Percentiles rank a stretch among this genome's conserved stretches.
These are phyloP conservation scores for Solanum chiquidenum DNA, from an alignment of 257 asterid species.

Conservation along the genomic window DNA sequence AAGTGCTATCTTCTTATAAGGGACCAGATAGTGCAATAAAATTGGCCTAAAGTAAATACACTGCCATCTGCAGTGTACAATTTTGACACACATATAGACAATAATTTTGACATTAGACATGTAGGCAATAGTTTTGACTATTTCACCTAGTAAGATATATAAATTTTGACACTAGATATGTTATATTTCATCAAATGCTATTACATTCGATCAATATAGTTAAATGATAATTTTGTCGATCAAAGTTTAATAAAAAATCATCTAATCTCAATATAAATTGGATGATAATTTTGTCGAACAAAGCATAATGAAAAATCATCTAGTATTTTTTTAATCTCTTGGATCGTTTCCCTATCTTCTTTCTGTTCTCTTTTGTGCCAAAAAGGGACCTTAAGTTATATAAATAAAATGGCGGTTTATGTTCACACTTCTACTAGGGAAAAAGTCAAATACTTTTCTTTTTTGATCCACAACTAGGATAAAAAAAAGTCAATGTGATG, in stretches of 20 bases:
- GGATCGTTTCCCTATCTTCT: no score
- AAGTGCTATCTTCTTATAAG: not conserved
- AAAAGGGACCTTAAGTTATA: not conserved
- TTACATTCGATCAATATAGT: not conserved
- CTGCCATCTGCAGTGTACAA: not conserved
- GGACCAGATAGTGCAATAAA: not conserved
- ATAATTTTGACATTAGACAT: not conserved
- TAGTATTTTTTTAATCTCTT: no score
- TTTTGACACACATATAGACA: not conserved
- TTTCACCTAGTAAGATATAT: not conserved
- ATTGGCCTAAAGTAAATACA: not conserved
- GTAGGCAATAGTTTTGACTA: not conserved
- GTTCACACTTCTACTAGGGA: not conserved
- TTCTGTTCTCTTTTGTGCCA: not conserved
- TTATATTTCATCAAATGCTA: not conserved
- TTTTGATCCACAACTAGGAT: not conserved
- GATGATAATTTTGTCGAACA: no score
- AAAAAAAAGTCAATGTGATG: not conserved
- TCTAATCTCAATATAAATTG: not conserved
- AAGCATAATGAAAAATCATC: no score
- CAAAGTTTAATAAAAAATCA: not conserved
- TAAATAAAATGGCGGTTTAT: not conserved
- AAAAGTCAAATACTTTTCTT: not conserved
- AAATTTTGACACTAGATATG: not conserved
- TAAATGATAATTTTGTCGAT: not conserved